Percentiles rank a stretch among this genome's conserved stretches.
Conservation (phyloP, 2,329 filamentous ascomycete species). For the Cytospora mali region DNA sequence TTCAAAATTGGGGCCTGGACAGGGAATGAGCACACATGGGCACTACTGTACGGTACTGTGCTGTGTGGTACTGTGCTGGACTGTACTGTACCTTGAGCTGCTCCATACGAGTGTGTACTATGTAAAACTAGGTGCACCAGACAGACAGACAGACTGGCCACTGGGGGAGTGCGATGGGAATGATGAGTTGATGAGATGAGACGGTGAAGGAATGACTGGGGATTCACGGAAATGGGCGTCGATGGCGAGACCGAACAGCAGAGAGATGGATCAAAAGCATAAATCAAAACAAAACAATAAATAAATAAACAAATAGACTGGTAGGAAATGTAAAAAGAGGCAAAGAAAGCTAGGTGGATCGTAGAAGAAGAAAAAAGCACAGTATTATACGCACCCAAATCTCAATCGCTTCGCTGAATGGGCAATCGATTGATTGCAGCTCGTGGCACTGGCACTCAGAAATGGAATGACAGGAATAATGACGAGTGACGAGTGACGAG, state of each 20-base stretch:
- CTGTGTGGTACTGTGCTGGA: conserved; percentile 13
- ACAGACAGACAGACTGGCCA: conserved; percentile 6
- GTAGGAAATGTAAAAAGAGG: neutral
- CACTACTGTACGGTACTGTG: neutral
- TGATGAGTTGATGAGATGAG: conserved; percentile 5
- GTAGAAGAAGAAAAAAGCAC: neutral
- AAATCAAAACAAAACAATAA: neutral
- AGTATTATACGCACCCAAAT: conserved; percentile 15
- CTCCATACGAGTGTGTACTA: neutral
- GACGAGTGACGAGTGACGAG: conserved; percentile 19
- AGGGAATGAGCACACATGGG: conserved; percentile 11
- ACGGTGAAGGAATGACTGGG: conserved; percentile 15
- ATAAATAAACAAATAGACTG: neutral
- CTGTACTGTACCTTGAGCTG: neutral
- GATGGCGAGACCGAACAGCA: conserved; percentile 11
- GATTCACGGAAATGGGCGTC: conserved; percentile 8
- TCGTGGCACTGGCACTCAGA: neutral
- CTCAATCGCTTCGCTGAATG: neutral
- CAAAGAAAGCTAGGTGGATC: neutral
- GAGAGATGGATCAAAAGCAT: conserved; percentile 2
- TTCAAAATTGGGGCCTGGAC: conserved; percentile 16
- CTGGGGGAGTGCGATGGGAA: conserved; percentile 8
- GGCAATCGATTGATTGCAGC: conserved; percentile 2
- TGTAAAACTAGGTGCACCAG: neutral
- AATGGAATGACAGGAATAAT: conserved; percentile 13